Evolutionary conservation across 768 basidiomycete species (phyloP), one percentile per base, ranked within the genome.

Genomic region (Termitomyces titanicus): DNA sequence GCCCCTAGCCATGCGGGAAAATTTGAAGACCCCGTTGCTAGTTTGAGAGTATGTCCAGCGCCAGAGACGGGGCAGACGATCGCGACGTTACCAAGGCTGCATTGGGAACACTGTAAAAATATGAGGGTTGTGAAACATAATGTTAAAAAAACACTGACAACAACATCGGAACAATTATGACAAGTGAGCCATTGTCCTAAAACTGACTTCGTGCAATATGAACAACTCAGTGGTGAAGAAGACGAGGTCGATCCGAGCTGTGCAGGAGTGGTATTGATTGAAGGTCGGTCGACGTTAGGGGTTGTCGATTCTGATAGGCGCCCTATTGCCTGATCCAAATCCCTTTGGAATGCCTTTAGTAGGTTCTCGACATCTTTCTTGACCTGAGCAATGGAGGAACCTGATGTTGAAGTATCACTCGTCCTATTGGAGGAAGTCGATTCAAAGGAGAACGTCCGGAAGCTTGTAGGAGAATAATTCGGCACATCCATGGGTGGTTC

Each of bases 351-450:
- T n/a, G 70, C 70, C 45, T 68, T 59, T 37, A 88, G 58, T 31
- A 85, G 65, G 1, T 58, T 47, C 52, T 74, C 70, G 7, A 88
- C 67, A 51, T 86, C 83, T 37, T 64, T 66, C 66, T 77, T 85
- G 47, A 73, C 75, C 51, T 78, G 70, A 1, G 74, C 59, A 3
- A 78, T 60, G 4, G 78, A 66, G 65, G 82, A 84, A 63, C 80
- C 81, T 29, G 67, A 51, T 17, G n/a, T 17, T 38, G 62, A 48
- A n/a, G 51, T 15, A 24, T 27, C 29, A 47, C n/a, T 52, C 29
- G 25, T 29, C 44, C 48, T 10, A 43, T 15, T 20, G 24, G 24
- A 15, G 25, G 53, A 27, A 46, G 58, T 56, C 60, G 62, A 33
- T 13, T 31, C 63, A 5, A 38, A 58, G 15, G 29, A 27, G 1